These are phyloP conservation scores for Rosa rugosa DNA, from an alignment of 306 rosid species.

Conservation along the genomic window DNA sequence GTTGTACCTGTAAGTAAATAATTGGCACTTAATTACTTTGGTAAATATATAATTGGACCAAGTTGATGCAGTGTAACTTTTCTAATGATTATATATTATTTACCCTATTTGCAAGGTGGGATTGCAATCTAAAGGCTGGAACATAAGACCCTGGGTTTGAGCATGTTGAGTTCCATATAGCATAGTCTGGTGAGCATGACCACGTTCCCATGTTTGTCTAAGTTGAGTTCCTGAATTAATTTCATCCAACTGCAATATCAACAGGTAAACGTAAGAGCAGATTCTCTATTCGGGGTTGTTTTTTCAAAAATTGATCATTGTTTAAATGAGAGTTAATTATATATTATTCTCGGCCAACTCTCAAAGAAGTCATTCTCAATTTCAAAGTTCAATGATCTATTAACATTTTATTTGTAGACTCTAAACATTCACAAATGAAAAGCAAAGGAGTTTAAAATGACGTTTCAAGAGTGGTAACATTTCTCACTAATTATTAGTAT, in stretches of 20 bases:
- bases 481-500: too few species aligned
- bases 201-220: conserved; percentile 74
- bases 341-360: not conserved
- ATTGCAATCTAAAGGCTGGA: conserved; percentile 66
- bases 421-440: not conserved
- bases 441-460: too few species aligned
- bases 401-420: not conserved
- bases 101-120: conserved; percentile 66
- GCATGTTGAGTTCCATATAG: conserved; percentile 57
- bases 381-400: not conserved
- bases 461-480: too few species aligned
- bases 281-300: not conserved
- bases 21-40: not conserved
- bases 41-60: not conserved
- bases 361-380: not conserved
- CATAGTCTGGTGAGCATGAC: conserved; percentile 42
- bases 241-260: conserved; percentile 71
- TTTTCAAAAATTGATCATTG: not conserved
- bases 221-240: conserved; percentile 63
- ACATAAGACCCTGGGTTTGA: conserved; percentile 50
- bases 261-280: not conserved
- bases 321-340: not conserved
- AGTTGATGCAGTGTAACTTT: not conserved
- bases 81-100: not conserved
- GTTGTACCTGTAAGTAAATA: conserved; percentile 41